Conservation (phyloP, 768 basidiomycete genomes). For the Lentinula edodes region DNA sequence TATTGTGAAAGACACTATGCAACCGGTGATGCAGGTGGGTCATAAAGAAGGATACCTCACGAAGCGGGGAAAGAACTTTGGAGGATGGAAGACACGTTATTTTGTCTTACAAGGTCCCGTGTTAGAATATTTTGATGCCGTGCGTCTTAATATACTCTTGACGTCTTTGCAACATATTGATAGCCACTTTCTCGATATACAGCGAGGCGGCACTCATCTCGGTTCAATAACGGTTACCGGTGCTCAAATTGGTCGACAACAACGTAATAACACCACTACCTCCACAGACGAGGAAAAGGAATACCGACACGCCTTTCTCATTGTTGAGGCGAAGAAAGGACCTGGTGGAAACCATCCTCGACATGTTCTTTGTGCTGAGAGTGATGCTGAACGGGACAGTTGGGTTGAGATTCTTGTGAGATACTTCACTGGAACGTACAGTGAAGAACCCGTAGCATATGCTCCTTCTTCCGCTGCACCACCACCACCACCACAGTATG, state of each 20-base stretch:
- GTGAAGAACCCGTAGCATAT: slow-evolving; percentile 54
- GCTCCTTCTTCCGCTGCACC: slow-evolving; percentile 19
- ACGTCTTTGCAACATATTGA: slow-evolving; percentile 7
- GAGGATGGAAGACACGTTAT: slow-evolving; percentile 95
- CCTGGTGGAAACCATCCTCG: slow-evolving; percentile 66
- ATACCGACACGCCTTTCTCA: slow-evolving; percentile 95
- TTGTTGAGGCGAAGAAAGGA: slow-evolving; percentile 82
- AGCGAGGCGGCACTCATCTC: slow-evolving; percentile 88
- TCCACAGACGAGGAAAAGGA: slow-evolving; percentile 81
- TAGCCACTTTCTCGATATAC: slow-evolving; percentile 10
- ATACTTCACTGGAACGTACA: slow-evolving; percentile 79
- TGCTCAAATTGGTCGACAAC: slow-evolving; percentile 95
- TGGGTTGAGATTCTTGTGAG: slow-evolving; percentile 95
- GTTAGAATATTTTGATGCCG: slow-evolving; percentile 93
- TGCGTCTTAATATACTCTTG: slow-evolving; percentile 38
- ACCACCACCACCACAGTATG: slow-evolving; percentile 17
- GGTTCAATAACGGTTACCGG: slow-evolving; percentile 89
- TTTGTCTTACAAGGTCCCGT: slow-evolving; percentile 90
- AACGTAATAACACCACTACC: slow-evolving; percentile 49
- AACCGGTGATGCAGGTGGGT: slow-evolving; percentile 72
- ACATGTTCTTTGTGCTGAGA: slow-evolving; percentile 96
- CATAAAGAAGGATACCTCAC: slow-evolving; percentile 96
- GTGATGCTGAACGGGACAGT: slow-evolving; percentile 84
- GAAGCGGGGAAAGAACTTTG: slow-evolving; percentile 96
- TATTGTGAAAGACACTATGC: slow-evolving; percentile 68